A percentile compares a stretch with the other conserved stretches of the same genome.
These are phyloP conservation scores for Emydomyces testavorans DNA, from an alignment of 2,329 filamentous ascomycete genomes.

Conservation along the genomic window DNA sequence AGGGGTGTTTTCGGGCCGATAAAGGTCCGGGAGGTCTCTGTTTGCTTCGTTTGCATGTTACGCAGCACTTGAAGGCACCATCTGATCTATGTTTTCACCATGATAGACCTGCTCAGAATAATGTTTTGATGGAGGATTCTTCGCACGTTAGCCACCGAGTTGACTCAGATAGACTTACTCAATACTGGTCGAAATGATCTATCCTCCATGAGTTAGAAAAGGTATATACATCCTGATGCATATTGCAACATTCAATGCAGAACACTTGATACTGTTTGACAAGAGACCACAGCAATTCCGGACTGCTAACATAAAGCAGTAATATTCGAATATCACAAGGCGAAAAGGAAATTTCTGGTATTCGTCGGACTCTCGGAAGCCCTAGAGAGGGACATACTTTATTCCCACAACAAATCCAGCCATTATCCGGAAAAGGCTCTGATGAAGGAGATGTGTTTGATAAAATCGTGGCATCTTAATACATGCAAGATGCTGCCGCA, in stretches of 20 bases:
- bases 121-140: slow-evolving; percentile 28
- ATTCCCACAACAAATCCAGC: slow-evolving; percentile 19
- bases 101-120: slow-evolving; percentile 26
- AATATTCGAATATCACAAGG: slow-evolving; percentile 6
- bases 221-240: slow-evolving; percentile 9
- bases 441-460: slow-evolving; percentile 15
- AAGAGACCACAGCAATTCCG: background rate
- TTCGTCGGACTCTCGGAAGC: slow-evolving; percentile 15
- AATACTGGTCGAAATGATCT: slow-evolving; percentile 21
- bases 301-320: background rate
- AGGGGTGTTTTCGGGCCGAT: too few relatives aligned
- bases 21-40: too few relatives aligned
- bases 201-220: slow-evolving; percentile 20
- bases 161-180: slow-evolving; percentile 26
- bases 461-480: slow-evolving; percentile 16
- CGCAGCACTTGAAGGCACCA: too few relatives aligned
- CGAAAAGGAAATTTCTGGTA: slow-evolving; percentile 20
- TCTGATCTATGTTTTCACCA: slow-evolving; percentile 25
- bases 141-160: slow-evolving; percentile 27
- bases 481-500: slow-evolving; percentile 9
- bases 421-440: slow-evolving; percentile 12
- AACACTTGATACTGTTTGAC: slow-evolving; percentile 19
- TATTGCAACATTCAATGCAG: slow-evolving; percentile 14
- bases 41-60: too few relatives aligned
- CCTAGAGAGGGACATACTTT: slow-evolving; percentile 20